Percentiles rank a stretch among this genome's conserved stretches.
Conservation (phyloP, 202 grass and related monocot genomes). For the Sporobolus alterniflorus region DNA sequence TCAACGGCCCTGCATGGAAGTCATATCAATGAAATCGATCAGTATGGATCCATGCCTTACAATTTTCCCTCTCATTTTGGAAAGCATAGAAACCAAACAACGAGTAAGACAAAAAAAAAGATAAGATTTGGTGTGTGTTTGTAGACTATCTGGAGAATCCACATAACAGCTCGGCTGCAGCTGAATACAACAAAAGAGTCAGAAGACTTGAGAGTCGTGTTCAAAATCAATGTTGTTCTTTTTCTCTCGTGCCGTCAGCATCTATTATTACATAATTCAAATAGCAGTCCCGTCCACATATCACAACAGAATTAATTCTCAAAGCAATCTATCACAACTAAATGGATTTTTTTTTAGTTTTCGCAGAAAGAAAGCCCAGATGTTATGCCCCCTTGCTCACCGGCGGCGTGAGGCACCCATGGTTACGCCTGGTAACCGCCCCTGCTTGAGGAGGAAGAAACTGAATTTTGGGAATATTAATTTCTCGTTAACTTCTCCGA, state of each 20-base stretch:
- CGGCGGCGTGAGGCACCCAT: too few relatives aligned
- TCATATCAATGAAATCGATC: constrained; percentile 4
- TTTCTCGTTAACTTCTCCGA: too few relatives aligned
- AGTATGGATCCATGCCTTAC: not conserved
- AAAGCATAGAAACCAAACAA: constrained; percentile 31
- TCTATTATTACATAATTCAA: not conserved
- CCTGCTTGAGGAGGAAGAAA: too few relatives aligned
- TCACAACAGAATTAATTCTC: too few relatives aligned
- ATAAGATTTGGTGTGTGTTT: constrained; percentile 29
- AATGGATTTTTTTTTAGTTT: too few relatives aligned
- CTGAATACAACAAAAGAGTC: not conserved
- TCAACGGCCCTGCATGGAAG: constrained; percentile 14
- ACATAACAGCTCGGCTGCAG: constrained; percentile 16
- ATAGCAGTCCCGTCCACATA: too few relatives aligned
- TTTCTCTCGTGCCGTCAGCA: not conserved
- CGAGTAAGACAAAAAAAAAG: constrained; percentile 28
- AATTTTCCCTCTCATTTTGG: too few relatives aligned
- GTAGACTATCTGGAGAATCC: constrained; percentile 23
- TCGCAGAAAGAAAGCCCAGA: too few relatives aligned
- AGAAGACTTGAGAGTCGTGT: constrained; percentile 20
- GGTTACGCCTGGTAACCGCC: too few relatives aligned
- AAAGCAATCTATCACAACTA: too few relatives aligned
- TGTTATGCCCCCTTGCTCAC: too few relatives aligned
- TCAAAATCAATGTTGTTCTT: not conserved
- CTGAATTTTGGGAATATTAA: too few relatives aligned